phyloP scores from a whole-genome alignment of 2,329 filamentous ascomycete species.

The Grosmannia huntii region DNA sequence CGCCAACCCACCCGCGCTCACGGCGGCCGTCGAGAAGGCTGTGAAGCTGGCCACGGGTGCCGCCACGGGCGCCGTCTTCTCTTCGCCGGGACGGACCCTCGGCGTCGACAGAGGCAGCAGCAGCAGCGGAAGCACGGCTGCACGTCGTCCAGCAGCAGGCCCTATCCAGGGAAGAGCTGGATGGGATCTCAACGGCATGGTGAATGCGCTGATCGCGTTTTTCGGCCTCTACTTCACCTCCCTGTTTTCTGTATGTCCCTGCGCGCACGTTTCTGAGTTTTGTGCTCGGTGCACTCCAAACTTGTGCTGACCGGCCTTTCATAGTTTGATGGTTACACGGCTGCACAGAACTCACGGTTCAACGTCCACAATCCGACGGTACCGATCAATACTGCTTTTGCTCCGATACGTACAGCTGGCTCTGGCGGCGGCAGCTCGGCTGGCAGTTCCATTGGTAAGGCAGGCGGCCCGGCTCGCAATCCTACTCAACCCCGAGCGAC shows the following conservation, averaged over 20 bases:
- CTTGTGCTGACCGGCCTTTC: background rate
- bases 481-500: slow-evolving; percentile 21
- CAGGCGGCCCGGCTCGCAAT: background rate
- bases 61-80: slow-evolving; percentile 36
- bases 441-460: background rate
- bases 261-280: background rate
- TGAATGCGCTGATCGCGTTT: slow-evolving; percentile 39
- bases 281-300: background rate
- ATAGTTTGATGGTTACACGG: slow-evolving; percentile 48
- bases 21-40: slow-evolving; percentile 61
- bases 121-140: slow-evolving; percentile 7
- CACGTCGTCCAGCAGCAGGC: background rate
- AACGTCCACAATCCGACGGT: slow-evolving; percentile 32
- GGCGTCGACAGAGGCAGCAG: slow-evolving; percentile 25
- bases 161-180: slow-evolving; percentile 9
- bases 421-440: slow-evolving; percentile 8
- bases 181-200: slow-evolving; percentile 27
- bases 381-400: slow-evolving; percentile 1
- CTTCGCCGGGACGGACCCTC: slow-evolving; percentile 43
- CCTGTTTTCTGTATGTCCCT: slow-evolving; percentile 42
- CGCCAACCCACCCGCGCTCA: slow-evolving; percentile 65
- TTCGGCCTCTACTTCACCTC: slow-evolving; percentile 49
- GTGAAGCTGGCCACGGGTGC: slow-evolving; percentile 36
- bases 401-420: slow-evolving; percentile 1
- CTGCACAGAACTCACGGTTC: slow-evolving; percentile 46